A percentile compares a stretch with the other conserved stretches of the same genome.
phyloP scores from a whole-genome alignment of 192 early-diverging fungal species.

The Coemansia sp. region DNA sequence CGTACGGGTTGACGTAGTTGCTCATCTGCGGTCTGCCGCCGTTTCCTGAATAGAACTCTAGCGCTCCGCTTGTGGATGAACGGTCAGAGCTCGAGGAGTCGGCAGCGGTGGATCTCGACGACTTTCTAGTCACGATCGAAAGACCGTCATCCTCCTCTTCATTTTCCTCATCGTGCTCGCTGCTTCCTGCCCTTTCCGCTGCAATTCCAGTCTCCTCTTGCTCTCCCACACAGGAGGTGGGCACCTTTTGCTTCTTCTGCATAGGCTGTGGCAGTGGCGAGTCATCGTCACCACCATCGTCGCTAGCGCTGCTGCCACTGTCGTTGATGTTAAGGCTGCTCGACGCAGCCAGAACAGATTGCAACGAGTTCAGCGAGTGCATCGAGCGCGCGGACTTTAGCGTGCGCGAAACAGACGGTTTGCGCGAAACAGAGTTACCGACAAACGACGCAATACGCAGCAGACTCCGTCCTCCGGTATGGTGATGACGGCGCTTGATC shows the following conservation, averaged over 20 bases:
- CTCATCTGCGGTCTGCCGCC: conserved; percentile 5
- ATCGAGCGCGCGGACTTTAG: not conserved
- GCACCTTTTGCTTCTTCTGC: not conserved
- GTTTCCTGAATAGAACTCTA: conserved; percentile 1
- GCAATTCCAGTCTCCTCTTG: not conserved
- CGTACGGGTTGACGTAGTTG: conserved; percentile 40
- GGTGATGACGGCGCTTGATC: not conserved
- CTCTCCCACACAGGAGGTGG: too few species aligned
- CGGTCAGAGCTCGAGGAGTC: conserved; percentile 1
- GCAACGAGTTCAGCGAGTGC: not conserved
- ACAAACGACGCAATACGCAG: conserved; percentile 1
- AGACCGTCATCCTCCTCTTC: not conserved
- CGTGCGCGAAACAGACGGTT: not conserved
- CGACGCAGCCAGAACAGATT: too few species aligned
- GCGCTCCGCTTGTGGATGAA: not conserved
- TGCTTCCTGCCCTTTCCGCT: not conserved
- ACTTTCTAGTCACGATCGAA: conserved; percentile 7
- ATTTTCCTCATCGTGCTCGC: not conserved
- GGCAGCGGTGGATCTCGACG: conserved; percentile 11
- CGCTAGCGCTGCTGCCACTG: too few species aligned
- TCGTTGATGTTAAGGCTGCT: too few species aligned
- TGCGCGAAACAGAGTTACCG: not conserved
- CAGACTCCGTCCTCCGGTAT: not conserved
- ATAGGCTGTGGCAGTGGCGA: not conserved
- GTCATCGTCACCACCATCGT: not conserved